Percentiles rank a stretch among this genome's conserved stretches.
Evolutionary conservation across 805 yeast species (phyloP).

Genomic region (Vanderwaltozyma tropicalis): DNA sequence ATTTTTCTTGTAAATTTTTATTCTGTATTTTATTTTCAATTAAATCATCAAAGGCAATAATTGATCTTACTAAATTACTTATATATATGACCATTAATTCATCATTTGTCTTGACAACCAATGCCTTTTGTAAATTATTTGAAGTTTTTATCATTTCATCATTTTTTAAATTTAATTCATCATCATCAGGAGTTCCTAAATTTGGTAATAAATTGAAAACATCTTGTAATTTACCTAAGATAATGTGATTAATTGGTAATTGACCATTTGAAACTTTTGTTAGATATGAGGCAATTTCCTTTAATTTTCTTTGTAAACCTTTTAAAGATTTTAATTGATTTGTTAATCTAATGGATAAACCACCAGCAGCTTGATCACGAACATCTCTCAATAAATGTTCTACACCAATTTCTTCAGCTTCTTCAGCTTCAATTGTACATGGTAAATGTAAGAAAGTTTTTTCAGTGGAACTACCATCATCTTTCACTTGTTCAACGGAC

Average conservation of each 20-base stretch:
- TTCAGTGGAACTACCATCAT: slow-evolving; percentile 89
- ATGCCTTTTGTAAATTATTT: slow-evolving; percentile 61
- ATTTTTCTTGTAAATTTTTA: slow-evolving; percentile 36
- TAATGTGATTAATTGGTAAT: slow-evolving; percentile 81
- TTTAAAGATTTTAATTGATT: slow-evolving; percentile 80
- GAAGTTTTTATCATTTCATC: slow-evolving; percentile 25
- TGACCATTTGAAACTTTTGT: slow-evolving; percentile 59
- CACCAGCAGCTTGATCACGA: slow-evolving; percentile 94
- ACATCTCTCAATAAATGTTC: slow-evolving; percentile 92
- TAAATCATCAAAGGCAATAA: slow-evolving; percentile 91
- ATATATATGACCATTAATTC: slow-evolving; percentile 91
- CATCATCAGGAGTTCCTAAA: slow-evolving; percentile 35
- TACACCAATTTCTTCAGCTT: slow-evolving; percentile 98
- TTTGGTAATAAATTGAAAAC: slow-evolving; percentile 90
- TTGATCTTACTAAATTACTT: slow-evolving; percentile 81
- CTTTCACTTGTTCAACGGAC: slow-evolving; percentile 90
- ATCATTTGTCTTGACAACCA: slow-evolving; percentile 89
- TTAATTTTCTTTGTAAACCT: slow-evolving; percentile 71
- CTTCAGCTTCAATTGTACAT: slow-evolving; percentile 89
- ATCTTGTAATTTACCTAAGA: slow-evolving; percentile 87
- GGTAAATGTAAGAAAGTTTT: slow-evolving; percentile 91
- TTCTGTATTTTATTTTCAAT: slow-evolving; percentile 92
- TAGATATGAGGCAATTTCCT: slow-evolving; percentile 69
- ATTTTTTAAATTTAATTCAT: slow-evolving; percentile 20
- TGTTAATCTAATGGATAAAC: slow-evolving; percentile 74